A percentile compares a stretch with the other conserved stretches of the same genome.
These are phyloP conservation scores for Ceratocystis harringtonii DNA, from an alignment of 2,329 filamentous ascomycete species.

Conservation along the genomic window DNA sequence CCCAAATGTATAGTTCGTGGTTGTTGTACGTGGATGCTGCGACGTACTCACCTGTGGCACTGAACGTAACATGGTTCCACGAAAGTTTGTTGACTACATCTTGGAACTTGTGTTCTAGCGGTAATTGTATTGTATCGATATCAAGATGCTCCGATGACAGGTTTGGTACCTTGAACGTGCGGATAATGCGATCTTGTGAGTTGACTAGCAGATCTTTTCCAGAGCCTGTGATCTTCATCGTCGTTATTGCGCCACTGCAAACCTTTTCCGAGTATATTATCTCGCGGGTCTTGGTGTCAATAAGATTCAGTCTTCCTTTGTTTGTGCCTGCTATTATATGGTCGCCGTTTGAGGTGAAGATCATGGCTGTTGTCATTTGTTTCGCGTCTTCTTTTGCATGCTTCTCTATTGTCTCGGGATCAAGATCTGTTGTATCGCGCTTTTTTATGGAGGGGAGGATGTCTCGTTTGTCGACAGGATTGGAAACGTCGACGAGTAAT, in stretches of 20 bases:
- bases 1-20: slow-evolving; percentile 97
- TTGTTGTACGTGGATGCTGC: slow-evolving; percentile 96
- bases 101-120: slow-evolving; percentile 95
- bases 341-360: slow-evolving; percentile 72
- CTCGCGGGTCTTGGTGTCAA: slow-evolving; percentile 63
- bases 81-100: slow-evolving; percentile 88
- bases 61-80: slow-evolving; percentile 97
- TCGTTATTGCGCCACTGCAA: slow-evolving; percentile 74
- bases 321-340: slow-evolving; percentile 88
- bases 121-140: slow-evolving; percentile 71
- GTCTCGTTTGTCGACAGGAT: slow-evolving; percentile 55
- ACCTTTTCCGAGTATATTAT: slow-evolving; percentile 84
- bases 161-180: slow-evolving; percentile 81
- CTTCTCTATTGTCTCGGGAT: slow-evolving; percentile 61
- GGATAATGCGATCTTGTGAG: slow-evolving; percentile 84
- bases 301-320: slow-evolving; percentile 92
- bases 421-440: slow-evolving; percentile 52
- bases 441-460: slow-evolving; percentile 69
- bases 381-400: slow-evolving; percentile 84
- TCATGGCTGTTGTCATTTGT: slow-evolving; percentile 81
- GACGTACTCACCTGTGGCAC: slow-evolving; percentile 85
- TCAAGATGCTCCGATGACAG: slow-evolving; percentile 54
- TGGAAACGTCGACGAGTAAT: slow-evolving; percentile 66
- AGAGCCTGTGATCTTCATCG: slow-evolving; percentile 64
- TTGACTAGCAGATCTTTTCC: slow-evolving; percentile 84